Evolutionary conservation across 441 rosid species (phyloP), one percentile per base, ranked within the genome.

Genomic region (Kokia cookei): DNA sequence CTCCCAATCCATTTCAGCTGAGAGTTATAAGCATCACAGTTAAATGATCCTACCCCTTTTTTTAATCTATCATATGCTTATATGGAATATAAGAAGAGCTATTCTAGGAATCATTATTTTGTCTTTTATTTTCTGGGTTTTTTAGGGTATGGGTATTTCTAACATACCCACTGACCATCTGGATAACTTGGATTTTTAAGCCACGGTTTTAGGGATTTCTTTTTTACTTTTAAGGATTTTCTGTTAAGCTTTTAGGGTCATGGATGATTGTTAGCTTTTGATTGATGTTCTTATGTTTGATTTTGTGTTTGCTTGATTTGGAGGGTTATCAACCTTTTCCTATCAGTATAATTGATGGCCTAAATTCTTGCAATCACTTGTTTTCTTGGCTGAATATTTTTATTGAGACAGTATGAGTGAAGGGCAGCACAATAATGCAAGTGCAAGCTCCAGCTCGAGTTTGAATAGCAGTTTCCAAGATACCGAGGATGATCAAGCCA

Each of bases 381-480:
- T 75, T 77, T 81, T 75, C 40, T 47, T 72, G 50, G 43, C 14
- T 51, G 13, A n/a, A 22, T 72, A 45, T 74, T 80, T 19, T 64
- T 76, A 37, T 71, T 55, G 77, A 59, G 50, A 37, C 50, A 82
- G 80, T 17, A 94, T 94, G 99, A 82, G 83, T 64, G 93, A 90
- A 63, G 82, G 77, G 78, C 63, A 62, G 78, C 63, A 62, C 73
- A 79, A 91, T 66, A 91, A 85, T 83, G 87, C 89, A 65, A 89
- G 98, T 79, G 83, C 76, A 58, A 92, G 98, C 83, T 93, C 98
- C 2, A 83, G 84, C 71, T 94, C 98, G 12, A 94, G 99, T 76
- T 83, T 88, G 84, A 91, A 78, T 75, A 87, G 98, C 88, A 87
- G 91, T 72, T 73, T 84, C 32, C 93, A 83, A 0, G 97, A 93